A percentile compares a stretch with the other conserved stretches of the same genome.
Evolutionary conservation across 768 basidiomycete species (phyloP).

Genomic region (Saitozyma podzolica): DNA sequence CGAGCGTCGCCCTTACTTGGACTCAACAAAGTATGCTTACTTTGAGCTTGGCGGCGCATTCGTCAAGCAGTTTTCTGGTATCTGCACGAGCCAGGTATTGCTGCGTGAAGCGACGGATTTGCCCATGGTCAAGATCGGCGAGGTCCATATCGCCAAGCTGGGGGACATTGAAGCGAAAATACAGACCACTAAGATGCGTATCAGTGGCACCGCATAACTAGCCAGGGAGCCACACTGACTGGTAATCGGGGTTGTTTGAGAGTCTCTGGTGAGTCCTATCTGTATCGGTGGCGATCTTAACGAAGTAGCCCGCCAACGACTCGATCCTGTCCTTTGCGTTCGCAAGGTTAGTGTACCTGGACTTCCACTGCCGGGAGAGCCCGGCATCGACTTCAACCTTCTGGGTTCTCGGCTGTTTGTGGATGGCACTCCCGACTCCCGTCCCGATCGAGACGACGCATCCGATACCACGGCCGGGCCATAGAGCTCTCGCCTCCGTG

Average conservation of each 20-base stretch:
- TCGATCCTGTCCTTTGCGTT: background rate
- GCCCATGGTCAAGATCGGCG: constrained; percentile 3
- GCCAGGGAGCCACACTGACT: too few relatives aligned
- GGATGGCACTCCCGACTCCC: background rate
- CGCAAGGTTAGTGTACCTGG: background rate
- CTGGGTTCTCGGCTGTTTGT: background rate
- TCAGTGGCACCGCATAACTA: too few relatives aligned
- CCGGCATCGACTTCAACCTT: background rate
- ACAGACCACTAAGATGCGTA: background rate
- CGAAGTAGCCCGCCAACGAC: background rate
- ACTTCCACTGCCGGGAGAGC: background rate
- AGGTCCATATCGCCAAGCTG: constrained; percentile 1
- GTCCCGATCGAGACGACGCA: constrained; percentile 1
- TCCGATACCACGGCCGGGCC: background rate
- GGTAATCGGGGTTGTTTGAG: background rate
- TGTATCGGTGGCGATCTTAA: background rate
- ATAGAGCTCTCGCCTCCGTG: background rate
- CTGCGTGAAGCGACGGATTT: background rate
- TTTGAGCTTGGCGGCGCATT: background rate
- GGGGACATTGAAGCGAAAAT: background rate
- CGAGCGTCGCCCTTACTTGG: too few relatives aligned
- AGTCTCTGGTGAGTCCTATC: constrained; percentile 1
- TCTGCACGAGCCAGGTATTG: background rate
- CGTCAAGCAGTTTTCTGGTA: background rate
- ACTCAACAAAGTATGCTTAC: too few relatives aligned